Conservation (phyloP, 371 early-diverging fungal species). For the Rhizopus delemar region DNA sequence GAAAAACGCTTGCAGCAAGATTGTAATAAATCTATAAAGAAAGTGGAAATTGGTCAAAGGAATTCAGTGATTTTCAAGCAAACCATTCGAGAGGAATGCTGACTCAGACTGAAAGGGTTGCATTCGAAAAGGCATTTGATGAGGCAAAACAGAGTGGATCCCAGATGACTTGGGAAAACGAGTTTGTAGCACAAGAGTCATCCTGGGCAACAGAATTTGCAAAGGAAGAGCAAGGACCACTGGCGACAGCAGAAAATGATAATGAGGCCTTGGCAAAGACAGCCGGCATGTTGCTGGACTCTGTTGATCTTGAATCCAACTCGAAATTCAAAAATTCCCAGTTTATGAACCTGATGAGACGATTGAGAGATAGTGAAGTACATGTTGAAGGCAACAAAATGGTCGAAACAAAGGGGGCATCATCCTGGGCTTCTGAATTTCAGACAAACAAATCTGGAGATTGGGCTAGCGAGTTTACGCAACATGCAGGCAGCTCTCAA, state of each 20-base stretch:
- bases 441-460: constrained; percentile 35
- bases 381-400: constrained; percentile 83
- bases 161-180: constrained; percentile 51
- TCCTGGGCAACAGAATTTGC: constrained; percentile 61
- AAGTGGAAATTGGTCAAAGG: constrained; percentile 43
- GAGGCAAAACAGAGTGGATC: constrained; percentile 46
- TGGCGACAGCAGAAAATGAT: constrained; percentile 34
- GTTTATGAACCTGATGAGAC: constrained; percentile 88
- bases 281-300: constrained; percentile 81
- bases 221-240: constrained; percentile 20
- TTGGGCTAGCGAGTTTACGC: constrained; percentile 63
- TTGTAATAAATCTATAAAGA: no score
- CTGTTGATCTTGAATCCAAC: constrained; percentile 73
- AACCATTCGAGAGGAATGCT: constrained; percentile 12
- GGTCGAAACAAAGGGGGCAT: constrained; percentile 55
- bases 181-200: constrained; percentile 52
- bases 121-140: constrained; percentile 78
- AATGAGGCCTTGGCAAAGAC: constrained; percentile 77
- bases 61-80: constrained; percentile 40
- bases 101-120: constrained; percentile 29
- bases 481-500: constrained; percentile 14
- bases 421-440: constrained; percentile 44
- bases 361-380: constrained; percentile 84
- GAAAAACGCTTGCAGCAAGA: background rate
- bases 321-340: constrained; percentile 91